A percentile compares a stretch with the other conserved stretches of the same genome.
phyloP scores from a whole-genome alignment of 2,329 filamentous ascomycete species.

The Bipolaris bicolor region DNA sequence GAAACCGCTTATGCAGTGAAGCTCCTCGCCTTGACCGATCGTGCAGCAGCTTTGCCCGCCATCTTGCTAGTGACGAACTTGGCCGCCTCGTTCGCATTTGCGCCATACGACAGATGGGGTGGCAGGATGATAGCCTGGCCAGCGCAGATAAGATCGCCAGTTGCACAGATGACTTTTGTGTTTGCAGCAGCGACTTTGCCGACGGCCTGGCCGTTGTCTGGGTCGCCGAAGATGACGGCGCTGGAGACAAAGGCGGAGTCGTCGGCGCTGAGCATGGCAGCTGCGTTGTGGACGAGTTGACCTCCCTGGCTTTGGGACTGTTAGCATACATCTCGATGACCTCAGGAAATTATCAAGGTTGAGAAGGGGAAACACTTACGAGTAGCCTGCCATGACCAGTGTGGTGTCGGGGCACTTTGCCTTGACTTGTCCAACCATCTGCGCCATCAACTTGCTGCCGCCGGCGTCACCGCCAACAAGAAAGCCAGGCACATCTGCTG shows the following conservation, averaged over 20 bases:
- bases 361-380: conserved; percentile 42
- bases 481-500: conserved; percentile 55
- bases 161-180: conserved; percentile 45
- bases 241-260: conserved; percentile 32
- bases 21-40: conserved; percentile 3
- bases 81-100: conserved; percentile 41
- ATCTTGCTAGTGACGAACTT: conserved; percentile 37
- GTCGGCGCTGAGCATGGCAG: conserved; percentile 35
- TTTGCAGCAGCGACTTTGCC: conserved; percentile 40
- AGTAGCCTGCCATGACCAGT: conserved; percentile 58
- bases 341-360: not conserved
- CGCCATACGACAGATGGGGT: conserved; percentile 45
- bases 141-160: conserved; percentile 44
- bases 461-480: conserved; percentile 54
- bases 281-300: conserved; percentile 56
- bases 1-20: conserved; percentile 3
- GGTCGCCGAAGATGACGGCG: conserved; percentile 49
- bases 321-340: not conserved
- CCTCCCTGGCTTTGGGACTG: conserved; percentile 45
- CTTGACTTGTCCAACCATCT: conserved; percentile 48
- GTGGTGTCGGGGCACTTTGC: conserved; percentile 54
- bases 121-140: conserved; percentile 37
- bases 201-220: conserved; percentile 43
- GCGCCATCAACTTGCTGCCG: conserved; percentile 55
- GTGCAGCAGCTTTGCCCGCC: conserved; percentile 12